Evolutionary conservation across 352 stramenopile genomes (phyloP).

Genomic region (Phytophthora fragariae): DNA sequence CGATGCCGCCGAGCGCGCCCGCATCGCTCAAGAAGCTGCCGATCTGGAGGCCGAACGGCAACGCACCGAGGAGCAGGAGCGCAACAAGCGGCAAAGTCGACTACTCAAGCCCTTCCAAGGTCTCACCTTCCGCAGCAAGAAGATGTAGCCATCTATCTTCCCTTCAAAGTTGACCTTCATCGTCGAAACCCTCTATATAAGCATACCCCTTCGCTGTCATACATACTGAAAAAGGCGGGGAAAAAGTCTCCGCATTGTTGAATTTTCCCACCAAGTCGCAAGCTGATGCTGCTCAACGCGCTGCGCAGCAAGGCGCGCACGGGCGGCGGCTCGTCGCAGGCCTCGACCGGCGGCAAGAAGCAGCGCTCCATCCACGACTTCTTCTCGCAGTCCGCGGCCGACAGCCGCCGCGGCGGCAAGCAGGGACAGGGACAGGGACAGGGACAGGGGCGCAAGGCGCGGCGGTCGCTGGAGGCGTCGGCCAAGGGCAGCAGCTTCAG

Average conservation of each 20-base stretch:
- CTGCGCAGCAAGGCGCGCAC: constrained; percentile 47
- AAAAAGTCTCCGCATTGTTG: constrained; percentile 12
- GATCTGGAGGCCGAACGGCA: constrained; percentile 17
- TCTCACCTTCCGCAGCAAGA: constrained; percentile 24
- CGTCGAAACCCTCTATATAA: no score
- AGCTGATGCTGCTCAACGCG: constrained; percentile 45
- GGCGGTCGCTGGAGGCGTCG: constrained; percentile 42
- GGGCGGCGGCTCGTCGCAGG: constrained; percentile 12
- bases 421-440: no score
- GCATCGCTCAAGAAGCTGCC: constrained; percentile 10
- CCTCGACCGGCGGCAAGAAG: constrained; percentile 55
- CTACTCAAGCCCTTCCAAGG: constrained; percentile 33
- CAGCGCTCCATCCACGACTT: constrained; percentile 90
- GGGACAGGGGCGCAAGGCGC: constrained; percentile 42
- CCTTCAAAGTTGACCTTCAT: not conserved
- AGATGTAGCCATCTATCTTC: constrained; percentile 11
- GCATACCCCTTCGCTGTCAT: not conserved
- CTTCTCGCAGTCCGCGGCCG: constrained; percentile 59
- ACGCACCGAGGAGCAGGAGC: constrained; percentile 21
- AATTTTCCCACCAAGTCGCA: constrained; percentile 3
- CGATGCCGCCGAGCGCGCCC: constrained; percentile 10
- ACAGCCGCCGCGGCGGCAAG: constrained; percentile 23
- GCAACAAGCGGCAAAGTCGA: constrained; percentile 21
- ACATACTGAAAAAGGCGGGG: constrained; percentile 31
- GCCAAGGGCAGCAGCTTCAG: constrained; percentile 35